Evolutionary conservation across 257 asterid species (phyloP), one percentile per base, ranked within the genome.

Genomic region (Asclepias syriaca): DNA sequence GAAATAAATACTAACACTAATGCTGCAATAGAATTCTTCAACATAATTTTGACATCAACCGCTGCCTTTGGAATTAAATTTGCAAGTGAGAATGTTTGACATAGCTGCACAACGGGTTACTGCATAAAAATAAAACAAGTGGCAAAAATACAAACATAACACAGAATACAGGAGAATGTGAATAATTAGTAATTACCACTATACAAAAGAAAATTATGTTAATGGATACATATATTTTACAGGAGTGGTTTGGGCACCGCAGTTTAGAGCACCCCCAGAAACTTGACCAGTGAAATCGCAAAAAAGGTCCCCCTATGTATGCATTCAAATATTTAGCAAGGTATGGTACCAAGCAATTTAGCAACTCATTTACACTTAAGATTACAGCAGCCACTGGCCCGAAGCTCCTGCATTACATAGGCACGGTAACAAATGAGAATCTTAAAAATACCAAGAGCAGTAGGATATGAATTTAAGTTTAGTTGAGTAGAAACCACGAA

Each of bases 361-460:
- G 22, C 57, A 22, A 40, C 56, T 45, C 32, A 9, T 19, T 60
- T n/a, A 10, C 6, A 39, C 46, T n/a, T 43, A 58, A 69, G 14
- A 8, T 66, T 19, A 16, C 58, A 53, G 24, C 58, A 16, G 58
- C 58, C 2, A 48, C 74, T 72, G 51, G 61, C 70, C 68, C 58
- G 77, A 63, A 34, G 74, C 77, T 39, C 77, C 80, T 71, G 80
- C 63, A 48, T 18, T 43, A 58, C 11, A 48, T 37, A n/a, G n/a
- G 24, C 48, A 24, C 1, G 12, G 54, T 37, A 16, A 70, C 19
- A 54, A 34, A 60, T 75, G 15, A 48, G 70, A 43, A 69, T 43
- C 66, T 18, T 43, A 27, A 34, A 18, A 19, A 45, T 12, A n/a
- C 6, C 40, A 45, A 66, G 14, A 21, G 19, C 21, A 61, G 48